Base-by-base conservation (phyloP, 148 eudicot genomes). In the Vaccinium darrowii region DNA sequence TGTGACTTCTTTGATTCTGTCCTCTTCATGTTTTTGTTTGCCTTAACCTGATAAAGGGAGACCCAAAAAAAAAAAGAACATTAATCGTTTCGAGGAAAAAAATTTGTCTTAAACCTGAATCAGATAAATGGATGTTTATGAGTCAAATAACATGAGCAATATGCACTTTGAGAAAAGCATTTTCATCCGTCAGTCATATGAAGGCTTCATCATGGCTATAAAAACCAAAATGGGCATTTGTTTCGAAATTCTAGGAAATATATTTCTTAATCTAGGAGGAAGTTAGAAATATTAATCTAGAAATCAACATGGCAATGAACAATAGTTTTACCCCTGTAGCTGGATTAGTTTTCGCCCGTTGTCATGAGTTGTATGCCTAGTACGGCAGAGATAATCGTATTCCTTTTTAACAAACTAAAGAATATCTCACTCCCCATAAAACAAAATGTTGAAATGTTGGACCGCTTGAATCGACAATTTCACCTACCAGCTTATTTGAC, bases 1-100 rank as follows among this genome's bases (percentile, higher is more conserved):
- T 89, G 92, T 52, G 96, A 91, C 82, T 90, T 92, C 71, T 85
- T 88, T 54, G 92, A 85, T 65, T 91, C 89, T 57, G 77, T 39
- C 87, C 90, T 91, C 86, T 84, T 90, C 84, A 90, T 81, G 65
- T 54, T 54, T 73, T 79, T 89, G 49, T 82, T 76, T 4, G 85
- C 69, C 63, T 65, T 84, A 74, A 69, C 85, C 90, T 89, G 82
- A 49, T 53, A 83, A 11, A 39, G 65, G 43, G 27, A 81, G 49
- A 73, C 43, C 67, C 60, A 36, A 49, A 18, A 47, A 36, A 36
- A 36, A 19, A 30, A 23, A 23, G 33, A 54, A 73, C 16, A 52
- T 82, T 50, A 50, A 19, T 11, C 30, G 15, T 16, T 72, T 19
- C 36, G 11, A 19, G 1, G 1, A 51, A 82, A 36, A 36, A 82